Conservation (phyloP, 192 early-diverging fungal species). For the Umbelopsis isabellina region DNA sequence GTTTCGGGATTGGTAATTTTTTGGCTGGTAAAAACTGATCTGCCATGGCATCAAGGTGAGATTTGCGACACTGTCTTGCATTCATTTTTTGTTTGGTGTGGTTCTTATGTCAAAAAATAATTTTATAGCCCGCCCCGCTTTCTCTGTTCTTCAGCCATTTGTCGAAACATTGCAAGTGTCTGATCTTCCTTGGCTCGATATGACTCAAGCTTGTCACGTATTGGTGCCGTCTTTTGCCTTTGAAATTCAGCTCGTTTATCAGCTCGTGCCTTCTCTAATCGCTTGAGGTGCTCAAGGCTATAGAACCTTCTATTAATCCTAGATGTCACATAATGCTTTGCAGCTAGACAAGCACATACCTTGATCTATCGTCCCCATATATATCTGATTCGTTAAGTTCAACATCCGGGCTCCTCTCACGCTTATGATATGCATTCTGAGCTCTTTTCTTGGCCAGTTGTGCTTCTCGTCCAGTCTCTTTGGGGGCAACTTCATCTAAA, state of each 20-base stretch:
- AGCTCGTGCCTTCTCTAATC: constrained; percentile 42
- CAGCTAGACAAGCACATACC: constrained; percentile 31
- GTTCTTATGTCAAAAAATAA: background rate
- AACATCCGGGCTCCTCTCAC: constrained; percentile 65
- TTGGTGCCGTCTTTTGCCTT: constrained; percentile 34
- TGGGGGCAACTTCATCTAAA: constrained; percentile 72
- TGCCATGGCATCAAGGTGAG: background rate
- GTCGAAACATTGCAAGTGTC: constrained; percentile 71
- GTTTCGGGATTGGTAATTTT: background rate
- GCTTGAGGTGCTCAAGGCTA: constrained; percentile 47
- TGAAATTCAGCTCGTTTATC: constrained; percentile 34
- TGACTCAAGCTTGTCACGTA: constrained; percentile 50
- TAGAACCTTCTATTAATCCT: background rate
- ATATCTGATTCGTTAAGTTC: constrained; percentile 66
- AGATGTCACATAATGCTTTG: background rate
- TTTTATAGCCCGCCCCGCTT: constrained; percentile 28
- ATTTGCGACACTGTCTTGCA: no score
- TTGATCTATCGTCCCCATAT: constrained; percentile 62
- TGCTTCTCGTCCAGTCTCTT: constrained; percentile 65
- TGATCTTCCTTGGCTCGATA: constrained; percentile 69
- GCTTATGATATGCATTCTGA: constrained; percentile 58
- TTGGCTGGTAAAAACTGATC: constrained; percentile 4
- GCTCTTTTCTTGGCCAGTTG: constrained; percentile 64
- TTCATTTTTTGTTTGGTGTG: no score
- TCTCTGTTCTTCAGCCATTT: constrained; percentile 65